phyloP scores from a whole-genome alignment of 2,329 filamentous ascomycete genomes.

The Fusarium sp. region DNA sequence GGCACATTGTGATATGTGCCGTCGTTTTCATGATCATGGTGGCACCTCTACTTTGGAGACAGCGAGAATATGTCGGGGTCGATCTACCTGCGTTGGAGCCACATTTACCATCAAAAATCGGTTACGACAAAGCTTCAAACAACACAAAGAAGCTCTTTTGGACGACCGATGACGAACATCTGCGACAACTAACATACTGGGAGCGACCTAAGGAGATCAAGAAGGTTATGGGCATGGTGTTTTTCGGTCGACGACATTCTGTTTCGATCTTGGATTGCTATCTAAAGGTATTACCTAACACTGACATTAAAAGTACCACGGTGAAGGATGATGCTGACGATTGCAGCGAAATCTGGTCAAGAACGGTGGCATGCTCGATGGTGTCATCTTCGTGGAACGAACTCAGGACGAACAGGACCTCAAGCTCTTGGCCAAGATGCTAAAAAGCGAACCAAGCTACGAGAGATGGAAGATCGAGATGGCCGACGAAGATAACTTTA shows the following conservation, averaged over 20 bases:
- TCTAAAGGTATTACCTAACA: slow-evolving; percentile 48
- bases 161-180: slow-evolving; percentile 35
- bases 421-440: slow-evolving; percentile 54
- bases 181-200: slow-evolving; percentile 35
- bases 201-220: slow-evolving; percentile 31
- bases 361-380: slow-evolving; percentile 59
- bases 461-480: slow-evolving; percentile 53
- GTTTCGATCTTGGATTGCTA: slow-evolving; percentile 63
- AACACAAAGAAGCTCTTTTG: slow-evolving; percentile 37
- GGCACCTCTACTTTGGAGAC: slow-evolving; percentile 32
- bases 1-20: slow-evolving; percentile 30
- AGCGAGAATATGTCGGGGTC: slow-evolving; percentile 28
- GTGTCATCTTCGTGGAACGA: slow-evolving; percentile 59
- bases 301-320: neutral
- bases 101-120: neutral
- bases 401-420: slow-evolving; percentile 56
- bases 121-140: neutral
- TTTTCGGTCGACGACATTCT: slow-evolving; percentile 58
- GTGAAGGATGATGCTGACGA: slow-evolving; percentile 5
- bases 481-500: slow-evolving; percentile 44
- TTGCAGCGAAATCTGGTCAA: slow-evolving; percentile 56
- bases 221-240: slow-evolving; percentile 60
- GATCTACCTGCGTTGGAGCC: slow-evolving; percentile 21
- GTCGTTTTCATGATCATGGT: slow-evolving; percentile 35
- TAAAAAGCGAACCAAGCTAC: slow-evolving; percentile 53